Conservation (phyloP, 2,329 filamentous ascomycete species). For the Trichoderma semiorbis region DNA sequence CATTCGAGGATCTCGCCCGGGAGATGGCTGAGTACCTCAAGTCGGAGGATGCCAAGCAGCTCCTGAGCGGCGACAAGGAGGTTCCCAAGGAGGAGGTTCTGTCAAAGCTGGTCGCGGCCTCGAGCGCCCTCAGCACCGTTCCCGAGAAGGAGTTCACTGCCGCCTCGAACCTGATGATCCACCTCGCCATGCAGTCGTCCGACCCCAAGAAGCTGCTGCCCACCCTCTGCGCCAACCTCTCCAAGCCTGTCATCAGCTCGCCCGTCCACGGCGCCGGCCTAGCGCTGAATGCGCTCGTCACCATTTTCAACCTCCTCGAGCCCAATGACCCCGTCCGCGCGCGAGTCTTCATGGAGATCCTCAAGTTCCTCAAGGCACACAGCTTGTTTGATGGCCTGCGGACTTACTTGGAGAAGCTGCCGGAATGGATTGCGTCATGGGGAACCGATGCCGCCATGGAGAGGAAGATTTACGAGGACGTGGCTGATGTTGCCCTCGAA, state of each 20-base stretch:
- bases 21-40: slow-evolving; percentile 96
- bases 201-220: slow-evolving; percentile 84
- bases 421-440: slow-evolving; percentile 80
- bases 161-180: slow-evolving; percentile 94
- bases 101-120: slow-evolving; percentile 82
- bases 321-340: slow-evolving; percentile 75
- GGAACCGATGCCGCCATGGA: slow-evolving; percentile 76
- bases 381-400: slow-evolving; percentile 79
- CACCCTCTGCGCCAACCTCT: slow-evolving; percentile 83
- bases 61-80: slow-evolving; percentile 68
- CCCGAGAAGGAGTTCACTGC: slow-evolving; percentile 96
- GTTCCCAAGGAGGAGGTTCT: slow-evolving; percentile 74
- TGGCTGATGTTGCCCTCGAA: slow-evolving; percentile 77
- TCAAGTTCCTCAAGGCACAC: slow-evolving; percentile 74
- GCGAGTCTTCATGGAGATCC: slow-evolving; percentile 84
- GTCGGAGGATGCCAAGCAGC: slow-evolving; percentile 71
- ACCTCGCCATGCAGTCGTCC: slow-evolving; percentile 83
- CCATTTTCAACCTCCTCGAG: slow-evolving; percentile 91
- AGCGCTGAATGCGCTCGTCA: slow-evolving; percentile 85
- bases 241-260: slow-evolving; percentile 80
- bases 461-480: slow-evolving; percentile 78
- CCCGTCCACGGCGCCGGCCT: slow-evolving; percentile 80
- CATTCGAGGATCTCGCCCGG: slow-evolving; percentile 86
- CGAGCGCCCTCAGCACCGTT: slow-evolving; percentile 71
- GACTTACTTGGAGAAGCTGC: slow-evolving; percentile 77